Conservation (phyloP, 805 yeast genomes). For the Tetrapisispora pingtungensis region DNA sequence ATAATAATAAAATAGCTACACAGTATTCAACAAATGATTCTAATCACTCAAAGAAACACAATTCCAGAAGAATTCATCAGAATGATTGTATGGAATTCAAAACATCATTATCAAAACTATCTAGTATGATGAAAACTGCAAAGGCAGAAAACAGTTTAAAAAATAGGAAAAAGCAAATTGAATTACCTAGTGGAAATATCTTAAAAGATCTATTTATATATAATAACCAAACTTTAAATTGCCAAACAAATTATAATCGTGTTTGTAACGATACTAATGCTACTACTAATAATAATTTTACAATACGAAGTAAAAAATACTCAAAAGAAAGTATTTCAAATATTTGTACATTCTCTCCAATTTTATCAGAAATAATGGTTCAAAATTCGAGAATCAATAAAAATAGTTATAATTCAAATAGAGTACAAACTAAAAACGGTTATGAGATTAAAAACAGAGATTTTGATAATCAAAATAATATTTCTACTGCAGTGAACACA, state of each 20-base stretch:
- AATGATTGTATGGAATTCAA: background rate
- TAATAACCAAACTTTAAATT: background rate
- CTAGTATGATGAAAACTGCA: background rate
- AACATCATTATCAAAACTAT: background rate
- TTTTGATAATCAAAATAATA: background rate
- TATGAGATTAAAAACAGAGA: background rate
- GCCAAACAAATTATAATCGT: background rate
- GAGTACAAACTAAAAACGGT: too few species aligned
- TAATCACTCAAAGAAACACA: background rate
- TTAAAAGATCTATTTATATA: background rate
- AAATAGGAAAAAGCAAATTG: background rate
- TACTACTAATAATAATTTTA: background rate
- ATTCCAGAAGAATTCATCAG: background rate
- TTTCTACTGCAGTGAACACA: background rate
- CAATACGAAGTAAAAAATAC: background rate
- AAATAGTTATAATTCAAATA: too few species aligned
- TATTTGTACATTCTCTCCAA: background rate
- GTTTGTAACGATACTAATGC: background rate
- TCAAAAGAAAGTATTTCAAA: background rate
- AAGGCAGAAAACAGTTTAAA: background rate
- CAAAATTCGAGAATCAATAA: background rate
- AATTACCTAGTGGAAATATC: background rate
- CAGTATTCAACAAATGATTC: background rate
- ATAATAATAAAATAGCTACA: background rate
- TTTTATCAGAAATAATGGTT: background rate